These are phyloP conservation scores for Chenopodium quinoa DNA, from an alignment of 148 eudicot species.

Conservation along the genomic window DNA sequence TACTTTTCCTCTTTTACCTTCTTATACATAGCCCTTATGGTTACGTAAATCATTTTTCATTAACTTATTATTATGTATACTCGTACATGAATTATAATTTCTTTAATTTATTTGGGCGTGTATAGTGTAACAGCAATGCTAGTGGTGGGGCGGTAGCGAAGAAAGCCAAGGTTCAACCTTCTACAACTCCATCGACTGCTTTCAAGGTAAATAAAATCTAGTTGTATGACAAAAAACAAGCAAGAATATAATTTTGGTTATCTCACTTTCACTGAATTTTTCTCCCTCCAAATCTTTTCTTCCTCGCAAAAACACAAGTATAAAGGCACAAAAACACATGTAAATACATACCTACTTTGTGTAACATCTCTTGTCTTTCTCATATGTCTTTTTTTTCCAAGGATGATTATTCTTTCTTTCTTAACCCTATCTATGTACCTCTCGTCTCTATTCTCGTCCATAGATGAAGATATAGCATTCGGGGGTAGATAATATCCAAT, in stretches of 20 bases:
- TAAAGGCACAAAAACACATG: slow-evolving; percentile 37
- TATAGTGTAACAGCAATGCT: slow-evolving; percentile 58
- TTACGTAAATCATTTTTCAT: too few relatives aligned
- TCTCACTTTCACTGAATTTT: slow-evolving; percentile 7
- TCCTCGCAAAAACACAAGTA: slow-evolving; percentile 29
- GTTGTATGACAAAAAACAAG: not conserved
- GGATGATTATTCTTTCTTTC: slow-evolving; percentile 38
- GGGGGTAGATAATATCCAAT: not conserved
- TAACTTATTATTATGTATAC: too few relatives aligned
- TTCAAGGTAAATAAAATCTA: slow-evolving; percentile 55
- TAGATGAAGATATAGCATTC: slow-evolving; percentile 16
- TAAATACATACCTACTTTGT: slow-evolving; percentile 41
- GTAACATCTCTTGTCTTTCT: slow-evolving; percentile 56
- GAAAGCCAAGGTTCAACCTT: slow-evolving; percentile 79
- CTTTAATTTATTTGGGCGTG: not conserved
- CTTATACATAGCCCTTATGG: too few relatives aligned
- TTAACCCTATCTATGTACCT: not conserved
- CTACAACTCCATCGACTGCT: slow-evolving; percentile 47
- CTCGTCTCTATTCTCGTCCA: slow-evolving; percentile 17
- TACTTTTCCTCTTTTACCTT: too few relatives aligned
- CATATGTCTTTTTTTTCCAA: slow-evolving; percentile 50
- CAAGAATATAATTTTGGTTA: not conserved
- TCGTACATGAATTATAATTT: not conserved
- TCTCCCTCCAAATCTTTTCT: slow-evolving; percentile 18
- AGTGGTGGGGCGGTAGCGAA: slow-evolving; percentile 61